Percentiles rank a stretch among this genome's conserved stretches.
phyloP scores from a whole-genome alignment of 768 basidiomycete genomes.

The Fomitopsis pulvina region DNA sequence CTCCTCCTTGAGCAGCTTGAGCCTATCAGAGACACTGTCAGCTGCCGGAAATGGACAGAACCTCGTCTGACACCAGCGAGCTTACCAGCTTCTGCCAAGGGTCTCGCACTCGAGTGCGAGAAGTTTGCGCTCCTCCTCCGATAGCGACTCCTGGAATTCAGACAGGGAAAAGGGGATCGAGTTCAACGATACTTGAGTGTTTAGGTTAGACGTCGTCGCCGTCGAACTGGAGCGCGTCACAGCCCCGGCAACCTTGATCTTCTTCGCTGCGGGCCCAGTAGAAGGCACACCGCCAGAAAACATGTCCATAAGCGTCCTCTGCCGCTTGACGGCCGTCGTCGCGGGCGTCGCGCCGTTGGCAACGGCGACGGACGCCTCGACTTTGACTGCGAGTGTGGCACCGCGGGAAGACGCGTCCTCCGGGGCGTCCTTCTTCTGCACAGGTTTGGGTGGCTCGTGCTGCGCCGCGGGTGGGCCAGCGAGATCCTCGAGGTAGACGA shows the following conservation, averaged over 20 bases:
- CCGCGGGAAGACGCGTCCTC: neutral
- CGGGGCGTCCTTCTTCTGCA: conserved; percentile 8
- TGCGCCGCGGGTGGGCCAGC: conserved; percentile 9
- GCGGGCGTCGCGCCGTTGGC: conserved; percentile 11
- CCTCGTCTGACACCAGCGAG: neutral
- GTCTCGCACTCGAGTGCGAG: conserved; percentile 63
- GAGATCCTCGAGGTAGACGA: conserved; percentile 31
- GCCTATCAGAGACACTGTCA: conserved; percentile 35
- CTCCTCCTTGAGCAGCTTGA: conserved; percentile 69
- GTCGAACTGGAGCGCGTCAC: conserved; percentile 12
- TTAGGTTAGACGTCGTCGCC: neutral
- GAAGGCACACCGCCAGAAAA: conserved; percentile 32
- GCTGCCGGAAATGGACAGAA: neutral
- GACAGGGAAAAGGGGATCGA: conserved; percentile 62
- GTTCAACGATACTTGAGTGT: conserved; percentile 37
- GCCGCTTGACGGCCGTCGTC: conserved; percentile 37
- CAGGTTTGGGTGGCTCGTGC: neutral
- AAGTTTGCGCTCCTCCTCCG: conserved; percentile 50
- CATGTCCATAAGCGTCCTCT: conserved; percentile 64
- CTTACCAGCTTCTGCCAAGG: conserved; percentile 71
- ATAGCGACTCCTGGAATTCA: conserved; percentile 44
- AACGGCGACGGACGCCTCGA: neutral
- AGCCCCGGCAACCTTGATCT: conserved; percentile 32
- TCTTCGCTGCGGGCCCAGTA: conserved; percentile 36
- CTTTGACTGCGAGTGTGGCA: neutral